Percentiles rank a stretch among this genome's conserved stretches.
These are phyloP conservation scores for Leccinum longicurvipes DNA, from an alignment of 768 basidiomycete genomes.

Conservation along the genomic window DNA sequence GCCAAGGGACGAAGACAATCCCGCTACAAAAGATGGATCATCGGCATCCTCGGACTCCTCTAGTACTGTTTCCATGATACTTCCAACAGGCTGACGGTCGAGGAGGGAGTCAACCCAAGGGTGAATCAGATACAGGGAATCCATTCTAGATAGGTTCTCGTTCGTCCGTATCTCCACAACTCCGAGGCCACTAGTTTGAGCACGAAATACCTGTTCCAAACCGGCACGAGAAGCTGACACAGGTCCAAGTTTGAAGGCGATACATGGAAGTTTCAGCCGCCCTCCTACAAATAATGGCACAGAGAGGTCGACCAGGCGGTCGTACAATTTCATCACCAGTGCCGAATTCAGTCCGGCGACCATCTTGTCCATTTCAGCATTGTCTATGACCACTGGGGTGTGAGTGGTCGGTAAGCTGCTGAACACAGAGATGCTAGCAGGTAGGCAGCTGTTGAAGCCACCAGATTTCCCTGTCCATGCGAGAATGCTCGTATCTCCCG, in stretches of 20 bases:
- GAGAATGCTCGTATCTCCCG: no score
- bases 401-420: not conserved
- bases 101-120: conserved; percentile 17
- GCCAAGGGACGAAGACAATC: no score
- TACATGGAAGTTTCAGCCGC: conserved; percentile 10
- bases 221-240: no score
- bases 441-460: conserved; percentile 11
- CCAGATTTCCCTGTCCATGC: no score
- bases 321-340: no score
- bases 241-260: conserved; percentile 4
- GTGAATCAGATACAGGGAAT: conserved; percentile 3
- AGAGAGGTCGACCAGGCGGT: no score
- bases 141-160: not conserved
- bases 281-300: not conserved
- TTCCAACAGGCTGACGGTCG: not conserved
- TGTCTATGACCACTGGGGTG: not conserved
- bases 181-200: no score
- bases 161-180: no score
- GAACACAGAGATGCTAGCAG: not conserved
- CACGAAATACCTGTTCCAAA: no score
- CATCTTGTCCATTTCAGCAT: not conserved
- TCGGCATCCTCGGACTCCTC: not conserved
- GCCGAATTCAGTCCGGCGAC: not conserved
- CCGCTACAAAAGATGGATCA: no score
- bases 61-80: not conserved